Percentiles rank a stretch among this genome's conserved stretches.
Evolutionary conservation across 495 filamentous ascomycete genomes (phyloP).

Genomic region (Penicillium psychrofluorescens): DNA sequence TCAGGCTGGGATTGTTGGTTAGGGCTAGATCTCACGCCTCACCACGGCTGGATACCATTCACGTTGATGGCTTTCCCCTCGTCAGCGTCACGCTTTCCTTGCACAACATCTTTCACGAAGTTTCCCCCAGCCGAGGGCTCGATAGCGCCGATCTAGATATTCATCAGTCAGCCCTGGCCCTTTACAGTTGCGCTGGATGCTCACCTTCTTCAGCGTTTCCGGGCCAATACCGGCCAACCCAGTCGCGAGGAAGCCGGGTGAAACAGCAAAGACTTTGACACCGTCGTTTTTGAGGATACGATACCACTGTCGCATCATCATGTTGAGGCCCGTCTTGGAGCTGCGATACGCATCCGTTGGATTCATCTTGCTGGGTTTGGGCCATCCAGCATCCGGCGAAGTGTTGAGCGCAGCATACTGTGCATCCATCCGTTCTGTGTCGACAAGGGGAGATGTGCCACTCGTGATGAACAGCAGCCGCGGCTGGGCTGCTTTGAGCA

Average conservation of each 20-base stretch:
- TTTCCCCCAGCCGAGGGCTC: conserved; percentile 36
- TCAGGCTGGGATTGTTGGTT: no score
- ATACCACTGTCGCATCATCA: conserved; percentile 56
- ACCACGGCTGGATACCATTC: conserved; percentile 36
- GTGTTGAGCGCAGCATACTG: conserved; percentile 18
- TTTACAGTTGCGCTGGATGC: no score
- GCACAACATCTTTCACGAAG: conserved; percentile 36
- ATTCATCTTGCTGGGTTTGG: conserved; percentile 19
- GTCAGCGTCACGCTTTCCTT: conserved; percentile 42
- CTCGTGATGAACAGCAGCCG: conserved; percentile 44
- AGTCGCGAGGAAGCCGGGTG: conserved; percentile 52
- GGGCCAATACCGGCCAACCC: conserved; percentile 23
- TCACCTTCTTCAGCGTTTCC: no score
- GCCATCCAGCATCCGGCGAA: conserved; percentile 38
- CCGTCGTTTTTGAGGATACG: conserved; percentile 47
- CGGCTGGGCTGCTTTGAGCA: conserved; percentile 35
- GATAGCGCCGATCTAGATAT: conserved; percentile 29
- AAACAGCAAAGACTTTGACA: conserved; percentile 51
- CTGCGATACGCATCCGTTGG: conserved; percentile 35
- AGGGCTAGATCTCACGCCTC: background rate
- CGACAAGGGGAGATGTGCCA: conserved; percentile 35
- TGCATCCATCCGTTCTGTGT: conserved; percentile 22
- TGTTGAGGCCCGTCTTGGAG: conserved; percentile 56
- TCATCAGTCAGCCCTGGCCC: conserved; percentile 13
- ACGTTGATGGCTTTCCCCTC: conserved; percentile 33